Evolutionary conservation across 192 early-diverging fungal genomes (phyloP).

Genomic region (Cladochytrium replicatum): DNA sequence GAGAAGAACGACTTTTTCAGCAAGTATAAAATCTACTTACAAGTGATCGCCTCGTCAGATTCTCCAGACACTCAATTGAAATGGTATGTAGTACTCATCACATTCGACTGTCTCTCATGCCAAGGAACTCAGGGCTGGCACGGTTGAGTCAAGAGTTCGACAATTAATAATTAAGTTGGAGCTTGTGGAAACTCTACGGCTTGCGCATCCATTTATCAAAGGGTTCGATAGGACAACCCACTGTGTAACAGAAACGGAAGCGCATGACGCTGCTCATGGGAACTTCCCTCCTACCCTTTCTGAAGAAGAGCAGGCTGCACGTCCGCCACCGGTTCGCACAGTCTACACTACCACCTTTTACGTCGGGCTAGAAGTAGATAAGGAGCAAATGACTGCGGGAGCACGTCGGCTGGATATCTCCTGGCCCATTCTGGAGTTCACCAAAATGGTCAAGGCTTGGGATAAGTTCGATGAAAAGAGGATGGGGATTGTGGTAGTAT

Average conservation of each 20-base stretch:
- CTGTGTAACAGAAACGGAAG: constrained; percentile 59
- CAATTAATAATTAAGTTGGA: constrained; percentile 62
- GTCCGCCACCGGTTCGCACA: constrained; percentile 19
- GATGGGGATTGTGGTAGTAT: constrained; percentile 58
- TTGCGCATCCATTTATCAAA: constrained; percentile 88
- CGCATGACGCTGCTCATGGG: constrained; percentile 56
- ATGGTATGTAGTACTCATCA: too few relatives aligned
- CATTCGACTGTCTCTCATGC: not conserved
- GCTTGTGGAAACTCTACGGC: constrained; percentile 51
- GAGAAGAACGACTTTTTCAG: constrained; percentile 64
- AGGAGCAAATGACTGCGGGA: constrained; percentile 22
- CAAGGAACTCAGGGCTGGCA: constrained; percentile 41
- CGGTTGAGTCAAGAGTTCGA: constrained; percentile 71
- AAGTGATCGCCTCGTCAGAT: constrained; percentile 60
- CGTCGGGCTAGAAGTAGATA: constrained; percentile 66
- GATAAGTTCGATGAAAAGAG: constrained; percentile 58
- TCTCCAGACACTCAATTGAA: constrained; percentile 53
- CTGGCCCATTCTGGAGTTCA: constrained; percentile 77
- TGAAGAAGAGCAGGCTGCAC: constrained; percentile 14
- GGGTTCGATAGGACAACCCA: constrained; percentile 60
- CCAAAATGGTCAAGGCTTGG: constrained; percentile 68
- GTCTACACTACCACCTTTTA: constrained; percentile 84
- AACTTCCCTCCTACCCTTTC: constrained; percentile 20
- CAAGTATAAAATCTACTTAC: constrained; percentile 63
- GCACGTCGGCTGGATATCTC: constrained; percentile 63